phyloP scores from a whole-genome alignment of 345 rosid genomes.

The Syzygium aqueum region DNA sequence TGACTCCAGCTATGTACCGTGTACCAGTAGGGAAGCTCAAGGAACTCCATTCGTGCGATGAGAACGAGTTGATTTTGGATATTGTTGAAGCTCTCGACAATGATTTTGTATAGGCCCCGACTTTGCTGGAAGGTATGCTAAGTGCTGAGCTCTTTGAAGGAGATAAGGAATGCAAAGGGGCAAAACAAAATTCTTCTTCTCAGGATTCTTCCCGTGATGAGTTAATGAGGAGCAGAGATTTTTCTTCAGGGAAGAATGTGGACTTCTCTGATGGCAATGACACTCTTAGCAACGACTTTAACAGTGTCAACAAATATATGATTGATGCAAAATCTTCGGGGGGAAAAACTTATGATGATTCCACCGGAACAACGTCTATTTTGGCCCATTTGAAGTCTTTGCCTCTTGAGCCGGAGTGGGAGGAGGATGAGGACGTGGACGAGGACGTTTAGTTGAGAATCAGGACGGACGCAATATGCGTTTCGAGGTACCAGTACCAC shows the following conservation, averaged over 20 bases:
- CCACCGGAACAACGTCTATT: conserved; percentile 28
- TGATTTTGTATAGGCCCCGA: conserved; percentile 41
- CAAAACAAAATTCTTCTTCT: neutral
- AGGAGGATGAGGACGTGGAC: conserved; percentile 43
- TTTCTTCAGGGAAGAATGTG: neutral
- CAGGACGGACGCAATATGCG: conserved; percentile 57
- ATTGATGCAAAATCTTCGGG: conserved; percentile 5
- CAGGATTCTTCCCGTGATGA: neutral
- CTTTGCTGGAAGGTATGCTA: conserved; percentile 42
- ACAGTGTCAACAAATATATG: conserved; percentile 4
- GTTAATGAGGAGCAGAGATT: neutral
- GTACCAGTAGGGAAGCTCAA: conserved; percentile 25
- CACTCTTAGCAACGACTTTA: conserved; percentile 16
- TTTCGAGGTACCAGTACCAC: conserved; percentile 51
- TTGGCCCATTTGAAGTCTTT: conserved; percentile 30
- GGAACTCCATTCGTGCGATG: conserved; percentile 49
- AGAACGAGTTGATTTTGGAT: conserved; percentile 54
- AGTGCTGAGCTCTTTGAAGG: conserved; percentile 7
- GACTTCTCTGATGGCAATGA: conserved; percentile 17
- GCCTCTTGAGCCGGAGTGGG: conserved; percentile 79
- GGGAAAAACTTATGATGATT: conserved; percentile 13
- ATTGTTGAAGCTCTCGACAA: conserved; percentile 33
- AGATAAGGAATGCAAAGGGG: conserved; percentile 5
- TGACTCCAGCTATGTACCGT: conserved; percentile 5
- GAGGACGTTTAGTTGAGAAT: conserved; percentile 67